These are phyloP conservation scores for Daldinia grandis DNA, from an alignment of 495 filamentous ascomycete genomes.

Conservation along the genomic window DNA sequence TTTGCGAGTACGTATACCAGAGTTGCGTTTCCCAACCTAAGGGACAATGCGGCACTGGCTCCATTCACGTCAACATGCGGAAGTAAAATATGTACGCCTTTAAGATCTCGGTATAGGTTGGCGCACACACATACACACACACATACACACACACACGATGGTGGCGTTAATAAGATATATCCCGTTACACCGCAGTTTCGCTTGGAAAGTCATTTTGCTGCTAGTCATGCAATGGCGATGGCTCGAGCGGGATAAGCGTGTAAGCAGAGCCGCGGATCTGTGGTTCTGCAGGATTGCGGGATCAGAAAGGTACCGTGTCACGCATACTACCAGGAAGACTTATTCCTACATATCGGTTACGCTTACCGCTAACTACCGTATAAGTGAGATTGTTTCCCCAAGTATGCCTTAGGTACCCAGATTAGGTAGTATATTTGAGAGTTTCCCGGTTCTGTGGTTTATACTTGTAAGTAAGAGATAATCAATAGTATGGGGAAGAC, in stretches of 20 bases:
- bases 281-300: conserved; percentile 35
- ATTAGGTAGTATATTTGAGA: neutral
- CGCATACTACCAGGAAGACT: neutral
- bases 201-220: conserved; percentile 2
- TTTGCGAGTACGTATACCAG: neutral
- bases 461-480: neutral
- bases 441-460: neutral
- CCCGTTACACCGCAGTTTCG: conserved; percentile 28
- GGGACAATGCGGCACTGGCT: neutral
- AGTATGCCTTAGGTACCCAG: neutral
- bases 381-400: neutral
- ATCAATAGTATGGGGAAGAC: too few species aligned
- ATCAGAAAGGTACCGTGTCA: conserved; percentile 20
- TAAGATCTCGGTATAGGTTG: neutral
- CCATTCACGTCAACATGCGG: neutral
- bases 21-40: neutral
- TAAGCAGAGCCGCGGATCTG: conserved; percentile 24
- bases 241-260: conserved; percentile 8
- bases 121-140: conserved; percentile 16
- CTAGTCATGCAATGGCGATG: too few species aligned
- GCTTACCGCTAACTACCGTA: neutral
- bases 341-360: conserved; percentile 16
- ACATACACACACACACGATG: conserved; percentile 17
- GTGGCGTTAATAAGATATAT: conserved; percentile 13
- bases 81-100: neutral